Evolutionary conservation across 495 filamentous ascomycete genomes (phyloP), one percentile per base, ranked within the genome.

Genomic region (Endocarpon pusillum): DNA sequence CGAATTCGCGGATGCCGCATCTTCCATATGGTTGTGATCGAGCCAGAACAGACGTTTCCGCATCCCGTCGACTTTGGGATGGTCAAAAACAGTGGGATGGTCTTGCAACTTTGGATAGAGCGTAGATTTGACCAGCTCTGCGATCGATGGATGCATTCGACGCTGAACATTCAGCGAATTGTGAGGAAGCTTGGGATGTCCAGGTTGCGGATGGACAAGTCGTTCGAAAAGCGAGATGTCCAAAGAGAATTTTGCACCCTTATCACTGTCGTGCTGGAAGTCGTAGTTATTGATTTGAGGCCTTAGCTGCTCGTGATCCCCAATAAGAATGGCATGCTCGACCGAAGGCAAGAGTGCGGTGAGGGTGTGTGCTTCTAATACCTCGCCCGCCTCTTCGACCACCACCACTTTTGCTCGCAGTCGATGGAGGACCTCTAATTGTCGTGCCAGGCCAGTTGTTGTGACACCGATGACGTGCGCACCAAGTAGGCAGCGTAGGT

Each of bases 311-410:
- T 75, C 64, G 42, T 86, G 78, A 40, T 89, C 81, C 2, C 81
- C 81, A 22, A 85, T 85, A 8, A 85, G 49, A 5, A 82, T 58
- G 2, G 81, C 43, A 21, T 85, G 76, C 41, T 81, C 67, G 8
- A 73, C 75, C 0, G 62, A 48, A 0, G 67, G 49, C 0, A 55
- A 48, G 18, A 89, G 43, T 0, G 77, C 68, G 0, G 78, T 74
- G 0, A 86, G 47, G 22, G 84, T 58, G 43, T 86, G 74, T 16
- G 60, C 66, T 44, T 89, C 81, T 1, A 85, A 49, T 17, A 85
- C 78, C 42, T 89, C 81, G 4, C 81, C 80, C 3, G 80, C 80
- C 43, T 89, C 81, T 46, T 89, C 81, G 0, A 83, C 66, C 0
- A 87, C 43, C 17, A 81, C 43, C 4, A 77, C 55, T 12, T 67